Base-by-base conservation (phyloP, 129 eudicot species). In the Lactuca sativa region DNA sequence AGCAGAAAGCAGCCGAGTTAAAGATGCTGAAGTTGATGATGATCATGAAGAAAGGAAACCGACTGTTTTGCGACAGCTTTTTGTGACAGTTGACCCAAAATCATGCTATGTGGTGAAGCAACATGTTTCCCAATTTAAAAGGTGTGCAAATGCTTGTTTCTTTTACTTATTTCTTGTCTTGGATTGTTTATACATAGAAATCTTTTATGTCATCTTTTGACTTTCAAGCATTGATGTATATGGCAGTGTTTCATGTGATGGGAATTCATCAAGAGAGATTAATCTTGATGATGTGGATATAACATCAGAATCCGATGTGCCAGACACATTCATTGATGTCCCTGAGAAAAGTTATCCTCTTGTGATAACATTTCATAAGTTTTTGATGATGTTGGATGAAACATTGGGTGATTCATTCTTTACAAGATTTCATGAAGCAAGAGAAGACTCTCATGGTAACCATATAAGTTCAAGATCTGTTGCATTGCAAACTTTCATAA, bases 71-170 rank as follows among this genome's bases (percentile, higher is more conserved):
- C 86, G 62, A 14, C 97, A 87, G 74, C 81, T 91, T 7, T 91
- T 91, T 80, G 95, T 91, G 69, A 85, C 97, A 9, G 97, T 91
- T 3, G 88, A 95, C 59, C 95, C 95, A 16, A 87, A 83, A 69
- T 71, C 88, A 32, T 91, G 92, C 76, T 78, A 83, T 67, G 95
- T 92, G 33, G 84, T 91, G 54, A 91, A 83, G 74, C 82, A 85
- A 44, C 92, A 87, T 48, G 84, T 91, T 36, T 77, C 90, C n/a
- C 84, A 83, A 12, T 79, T 87, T 43, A 80, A 72, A 81, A 87
- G 95, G 97, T 91, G 14, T 37, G 43, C 62, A 72, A 37, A 38
- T 37, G 17, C n/a, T 5, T 10, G 0, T 21, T 11, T 62, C 6
- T 9, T 9, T 48, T 8, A 31, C 14, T 56, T 14, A 10, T 38